Percentiles rank a stretch among this genome's conserved stretches.
phyloP scores from a whole-genome alignment of 176 grass and related monocot species.

The Lolium perenne region DNA sequence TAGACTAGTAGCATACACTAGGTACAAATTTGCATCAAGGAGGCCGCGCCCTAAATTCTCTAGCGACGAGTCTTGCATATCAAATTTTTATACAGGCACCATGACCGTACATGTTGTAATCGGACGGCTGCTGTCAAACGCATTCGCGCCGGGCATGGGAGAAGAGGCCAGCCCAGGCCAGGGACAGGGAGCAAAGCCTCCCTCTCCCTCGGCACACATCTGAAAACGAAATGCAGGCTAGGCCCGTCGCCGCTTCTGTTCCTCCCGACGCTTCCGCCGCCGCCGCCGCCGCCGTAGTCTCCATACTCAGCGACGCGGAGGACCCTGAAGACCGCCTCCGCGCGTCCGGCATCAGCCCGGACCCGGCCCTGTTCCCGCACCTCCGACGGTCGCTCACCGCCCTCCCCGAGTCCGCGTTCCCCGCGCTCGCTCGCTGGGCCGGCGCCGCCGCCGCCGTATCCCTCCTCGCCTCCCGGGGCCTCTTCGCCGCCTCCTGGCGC shows the following conservation, averaged over 20 bases:
- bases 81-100: neutral
- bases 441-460: conserved; percentile 53
- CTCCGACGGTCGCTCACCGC: conserved; percentile 33
- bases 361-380: conserved; percentile 43
- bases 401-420: conserved; percentile 49
- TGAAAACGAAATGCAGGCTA: conserved; percentile 31
- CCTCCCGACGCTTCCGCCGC: neutral
- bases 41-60: no score
- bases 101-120: neutral
- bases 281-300: neutral
- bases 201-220: neutral
- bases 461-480: conserved; percentile 59
- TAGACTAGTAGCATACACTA: no score
- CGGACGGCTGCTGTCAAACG: neutral
- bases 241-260: neutral
- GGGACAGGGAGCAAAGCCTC: neutral
- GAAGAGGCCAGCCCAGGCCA: no score
- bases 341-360: conserved; percentile 28
- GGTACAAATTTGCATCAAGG: no score
- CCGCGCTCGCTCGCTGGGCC: conserved; percentile 65
- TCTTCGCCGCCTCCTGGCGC: conserved; percentile 71
- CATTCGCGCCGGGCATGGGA: neutral
- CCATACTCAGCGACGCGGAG: conserved; percentile 30
- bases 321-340: conserved; percentile 25
- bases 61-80: no score